Evolutionary conservation across 1,139 yeast genomes (phyloP).

Genomic region (Candida glucosophila): DNA sequence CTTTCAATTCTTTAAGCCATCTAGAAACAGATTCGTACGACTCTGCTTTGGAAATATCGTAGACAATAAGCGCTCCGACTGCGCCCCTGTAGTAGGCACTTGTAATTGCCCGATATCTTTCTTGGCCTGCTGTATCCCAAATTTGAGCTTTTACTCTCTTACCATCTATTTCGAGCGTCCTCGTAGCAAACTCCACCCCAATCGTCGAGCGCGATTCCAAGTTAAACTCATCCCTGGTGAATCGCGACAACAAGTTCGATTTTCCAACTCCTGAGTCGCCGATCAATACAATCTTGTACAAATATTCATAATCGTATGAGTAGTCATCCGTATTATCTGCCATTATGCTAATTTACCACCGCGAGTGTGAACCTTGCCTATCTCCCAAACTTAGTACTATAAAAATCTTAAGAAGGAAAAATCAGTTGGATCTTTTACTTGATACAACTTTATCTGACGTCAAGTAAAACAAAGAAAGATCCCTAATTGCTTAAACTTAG

Average conservation of each 20-base stretch:
- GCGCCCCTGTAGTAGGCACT: conserved; percentile 98
- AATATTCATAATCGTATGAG: conserved; percentile 89
- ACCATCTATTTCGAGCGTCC: conserved; percentile 91
- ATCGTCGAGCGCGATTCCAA: conserved; percentile 91
- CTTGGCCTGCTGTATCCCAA: conserved; percentile 99
- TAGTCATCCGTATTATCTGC: conserved; percentile 57
- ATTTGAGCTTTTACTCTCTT: conserved; percentile 95
- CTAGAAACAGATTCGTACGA: conserved; percentile 89
- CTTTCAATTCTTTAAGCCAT: conserved; percentile 93
- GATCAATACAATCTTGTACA: conserved; percentile 90
- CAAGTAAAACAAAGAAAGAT: no score
- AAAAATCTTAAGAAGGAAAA: no score
- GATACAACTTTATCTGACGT: no score
- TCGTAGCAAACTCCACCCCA: conserved; percentile 97
- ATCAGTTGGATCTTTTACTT: no score
- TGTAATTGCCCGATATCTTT: conserved; percentile 94
- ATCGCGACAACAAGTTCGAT: conserved; percentile 85
- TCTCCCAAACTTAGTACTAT: no score
- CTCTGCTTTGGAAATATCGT: conserved; percentile 90
- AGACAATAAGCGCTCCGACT: conserved; percentile 91
- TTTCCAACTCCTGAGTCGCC: conserved; percentile 99
- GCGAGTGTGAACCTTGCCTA: no score
- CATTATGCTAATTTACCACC: conserved; percentile 18
- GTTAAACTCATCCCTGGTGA: conserved; percentile 92
- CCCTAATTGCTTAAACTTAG: no score